Base-by-base conservation (phyloP, 148 eudicot species). In the Vaccinium macrocarpon region DNA sequence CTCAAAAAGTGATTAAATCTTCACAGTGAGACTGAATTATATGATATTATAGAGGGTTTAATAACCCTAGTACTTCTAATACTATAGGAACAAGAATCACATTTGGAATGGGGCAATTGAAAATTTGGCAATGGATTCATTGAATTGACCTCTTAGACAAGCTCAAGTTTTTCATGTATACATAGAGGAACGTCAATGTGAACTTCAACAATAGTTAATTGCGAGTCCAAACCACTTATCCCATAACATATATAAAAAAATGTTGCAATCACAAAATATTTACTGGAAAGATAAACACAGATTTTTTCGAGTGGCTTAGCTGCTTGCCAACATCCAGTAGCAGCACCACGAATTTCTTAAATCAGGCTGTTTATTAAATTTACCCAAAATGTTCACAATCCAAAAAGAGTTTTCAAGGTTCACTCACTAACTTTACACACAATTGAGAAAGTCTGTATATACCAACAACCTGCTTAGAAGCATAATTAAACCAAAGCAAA, bases 1-100 rank as follows among this genome's bases (percentile, higher is more conserved):
- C 70, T 85, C 59, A 87, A 80, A 86, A 70, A 85, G 70, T 48
- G 49, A 84, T 57, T 51, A n/a, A 57, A 3, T 51, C 61, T 18
- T 80, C 11, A 80, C 35, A 21, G 25, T 1, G 9, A 59, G 27
- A 61, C 32, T 14, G 29, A 13, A 80, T 59, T 19, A 61, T 59
- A 52, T 25, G 35, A 64, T 6, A 18, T 49, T 18, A 52, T 25
- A 3, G 12, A 25, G 12, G 8, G 29, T 52, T 52, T 10, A 25
- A 9, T 25, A 14, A 68, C 42, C 73, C 27, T 12, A 25, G 10
- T 68, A 27, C 73, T 68, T 21, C 23, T 3, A 62, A 62, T 62
- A 62, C n/a, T 19, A 18, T 15, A 57, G 70, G 70, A 62, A 62
- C 70, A 62, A 62, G 16, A 35, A 42, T 42, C 46, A 42, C 46